These are phyloP conservation scores for Collybia nuda DNA, from an alignment of 768 basidiomycete genomes.

Conservation along the genomic window DNA sequence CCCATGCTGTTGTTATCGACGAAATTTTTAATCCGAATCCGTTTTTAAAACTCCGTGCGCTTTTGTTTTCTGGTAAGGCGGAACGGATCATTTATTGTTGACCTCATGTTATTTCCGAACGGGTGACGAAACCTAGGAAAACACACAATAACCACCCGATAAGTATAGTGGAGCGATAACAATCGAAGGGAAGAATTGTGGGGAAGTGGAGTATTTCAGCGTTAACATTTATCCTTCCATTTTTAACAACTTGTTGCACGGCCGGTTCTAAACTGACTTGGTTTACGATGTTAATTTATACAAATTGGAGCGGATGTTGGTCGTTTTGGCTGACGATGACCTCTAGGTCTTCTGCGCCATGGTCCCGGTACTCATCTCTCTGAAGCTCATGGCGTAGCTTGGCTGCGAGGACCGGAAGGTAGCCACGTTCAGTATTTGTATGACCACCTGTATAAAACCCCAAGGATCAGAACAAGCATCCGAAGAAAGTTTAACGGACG, in stretches of 20 bases:
- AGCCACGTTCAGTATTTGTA: slow-evolving; percentile 54
- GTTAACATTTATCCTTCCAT: not conserved
- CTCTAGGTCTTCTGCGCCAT: slow-evolving; percentile 44
- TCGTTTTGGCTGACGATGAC: slow-evolving; percentile 76
- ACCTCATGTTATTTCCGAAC: not conserved
- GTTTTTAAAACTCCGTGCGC: no score
- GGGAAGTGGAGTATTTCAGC: not conserved
- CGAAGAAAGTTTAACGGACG: slow-evolving; percentile 22
- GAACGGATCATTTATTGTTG: slow-evolving; percentile 2
- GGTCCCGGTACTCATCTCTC: slow-evolving; percentile 26
- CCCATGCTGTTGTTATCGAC: no score
- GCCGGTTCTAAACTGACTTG: not conserved
- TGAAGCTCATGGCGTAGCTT: slow-evolving; percentile 58
- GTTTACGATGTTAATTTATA: not conserved
- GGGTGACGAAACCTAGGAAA: not conserved
- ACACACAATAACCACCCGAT: not conserved
- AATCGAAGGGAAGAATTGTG: not conserved
- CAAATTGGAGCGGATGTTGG: slow-evolving; percentile 67
- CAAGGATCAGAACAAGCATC: slow-evolving; percentile 8
- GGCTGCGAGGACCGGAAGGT: slow-evolving; percentile 71
- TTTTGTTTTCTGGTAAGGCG: not conserved
- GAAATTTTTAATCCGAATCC: no score
- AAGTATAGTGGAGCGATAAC: not conserved
- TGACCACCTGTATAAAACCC: not conserved
- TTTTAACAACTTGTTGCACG: not conserved